Base-by-base conservation (phyloP, 495 filamentous ascomycete species). In the Aspergillus campestris region DNA sequence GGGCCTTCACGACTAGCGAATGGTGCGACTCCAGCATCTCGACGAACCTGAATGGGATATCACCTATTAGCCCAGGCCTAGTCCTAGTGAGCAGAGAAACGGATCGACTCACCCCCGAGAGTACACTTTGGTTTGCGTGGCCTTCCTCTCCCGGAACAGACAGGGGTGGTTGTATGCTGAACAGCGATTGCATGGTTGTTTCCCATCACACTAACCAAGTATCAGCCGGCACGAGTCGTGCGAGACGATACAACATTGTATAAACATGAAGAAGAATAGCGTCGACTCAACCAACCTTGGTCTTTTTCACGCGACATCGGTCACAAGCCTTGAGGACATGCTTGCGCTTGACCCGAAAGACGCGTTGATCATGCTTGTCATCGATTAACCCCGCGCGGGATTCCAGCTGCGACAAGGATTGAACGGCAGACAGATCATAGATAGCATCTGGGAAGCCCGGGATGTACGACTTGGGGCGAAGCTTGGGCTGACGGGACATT, bases 11-110 rank as follows among this genome's bases (percentile, higher is more conserved):
- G 7, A 70, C 66, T 1, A 71, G 49, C 1, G 66, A 66, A 43
- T 71, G 70, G 31, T 71, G 66, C 9, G 70, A 71, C 45, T 71
- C 66, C 13, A 73, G 61, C 67, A 73, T 71, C 44, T 73, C 70
- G 28, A 73, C 70, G 31, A 71, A 73, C 40, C 70, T 73, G 28
- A 4, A 24, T 24, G 18, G 18, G 4, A 24, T 24, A 4, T 2
- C 18, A 24, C 18, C 18, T 24, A 24, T 24, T 24, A 24, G 18
- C 18, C 18, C 18, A 24, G 18, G 2, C 18, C 18, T 24, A 24
- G 4, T 4, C 4, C 18, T 24, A 24, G 2, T 4, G 1, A 24
- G 11, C 12, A 29, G 18, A 33, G 11, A 33, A 10, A 14, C 2
- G 35, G 31, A 27, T 10, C 29, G 8, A 15, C 58, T 61, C 36